A percentile compares a stretch with the other conserved stretches of the same genome.
Evolutionary conservation across 2,329 filamentous ascomycete genomes (phyloP).

Genomic region (Phaeoacremonium minimum): DNA sequence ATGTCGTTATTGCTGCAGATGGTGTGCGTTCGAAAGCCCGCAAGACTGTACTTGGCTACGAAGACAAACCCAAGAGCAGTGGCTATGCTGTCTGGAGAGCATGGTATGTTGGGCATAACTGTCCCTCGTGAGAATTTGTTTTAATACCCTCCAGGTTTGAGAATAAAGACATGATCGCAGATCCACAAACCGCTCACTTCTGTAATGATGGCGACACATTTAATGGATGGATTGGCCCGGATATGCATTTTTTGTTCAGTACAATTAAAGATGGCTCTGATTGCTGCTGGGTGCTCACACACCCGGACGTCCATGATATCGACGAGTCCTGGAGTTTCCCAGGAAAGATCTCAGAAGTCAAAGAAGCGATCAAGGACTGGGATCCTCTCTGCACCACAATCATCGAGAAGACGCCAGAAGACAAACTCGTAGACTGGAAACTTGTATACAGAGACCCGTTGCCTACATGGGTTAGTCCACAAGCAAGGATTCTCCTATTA

Average conservation of each 20-base stretch:
- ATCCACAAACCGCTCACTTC: slow-evolving; percentile 48
- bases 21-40: slow-evolving; percentile 50
- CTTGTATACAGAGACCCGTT: slow-evolving; percentile 44
- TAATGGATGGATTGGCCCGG: slow-evolving; percentile 54
- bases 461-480: slow-evolving; percentile 42
- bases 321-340: slow-evolving; percentile 52
- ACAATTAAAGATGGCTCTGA: slow-evolving; percentile 52
- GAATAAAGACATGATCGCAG: slow-evolving; percentile 45
- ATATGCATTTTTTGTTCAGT: slow-evolving; percentile 53
- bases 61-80: slow-evolving; percentile 45
- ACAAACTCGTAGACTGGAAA: slow-evolving; percentile 43
- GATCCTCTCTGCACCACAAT: slow-evolving; percentile 43
- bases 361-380: slow-evolving; percentile 46
- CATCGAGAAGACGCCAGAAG: slow-evolving; percentile 37
- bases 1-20: slow-evolving; percentile 50
- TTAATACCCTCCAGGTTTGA: slow-evolving; percentile 28
- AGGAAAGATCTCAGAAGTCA: slow-evolving; percentile 46
- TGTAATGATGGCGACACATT: slow-evolving; percentile 54
- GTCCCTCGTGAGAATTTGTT: background rate
- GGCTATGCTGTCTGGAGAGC: slow-evolving; percentile 49
- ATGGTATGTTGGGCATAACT: slow-evolving; percentile 31
- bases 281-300: slow-evolving; percentile 56
- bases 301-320: slow-evolving; percentile 48
- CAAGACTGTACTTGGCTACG: slow-evolving; percentile 44
- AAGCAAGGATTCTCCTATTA: slow-evolving; percentile 37